phyloP scores from a whole-genome alignment of 1,284 basidiomycete genomes.

The Ganoderma lucidum region DNA sequence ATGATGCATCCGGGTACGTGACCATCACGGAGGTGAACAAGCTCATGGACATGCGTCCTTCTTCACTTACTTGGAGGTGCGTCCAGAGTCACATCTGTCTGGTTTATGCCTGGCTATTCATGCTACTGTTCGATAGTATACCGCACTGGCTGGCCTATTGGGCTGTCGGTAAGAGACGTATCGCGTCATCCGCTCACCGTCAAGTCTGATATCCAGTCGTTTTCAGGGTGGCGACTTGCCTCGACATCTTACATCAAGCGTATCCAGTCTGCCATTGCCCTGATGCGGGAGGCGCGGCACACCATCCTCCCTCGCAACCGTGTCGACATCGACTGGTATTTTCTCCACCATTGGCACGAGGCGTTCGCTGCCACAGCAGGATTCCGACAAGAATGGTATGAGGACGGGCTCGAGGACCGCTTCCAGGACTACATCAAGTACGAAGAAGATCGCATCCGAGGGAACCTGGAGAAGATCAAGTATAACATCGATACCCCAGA shows the following conservation, averaged over 20 bases:
- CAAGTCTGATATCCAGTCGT: too few relatives aligned
- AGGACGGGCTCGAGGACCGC: constrained; percentile 8
- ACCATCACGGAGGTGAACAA: constrained; percentile 40
- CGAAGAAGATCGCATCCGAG: constrained; percentile 37
- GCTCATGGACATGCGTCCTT: constrained; percentile 23
- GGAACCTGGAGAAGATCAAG: constrained; percentile 22
- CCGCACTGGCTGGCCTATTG: constrained; percentile 33
- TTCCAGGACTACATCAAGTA: constrained; percentile 35
- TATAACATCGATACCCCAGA: constrained; percentile 38
- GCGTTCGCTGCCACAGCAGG: background rate
- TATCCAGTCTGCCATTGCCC: constrained; percentile 28
- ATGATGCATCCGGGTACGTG: constrained; percentile 43
- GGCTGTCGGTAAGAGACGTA: constrained; percentile 22
- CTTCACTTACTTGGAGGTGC: constrained; percentile 26
- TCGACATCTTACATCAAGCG: constrained; percentile 32
- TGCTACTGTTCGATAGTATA: constrained; percentile 6
- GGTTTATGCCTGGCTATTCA: background rate
- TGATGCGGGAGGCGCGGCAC: constrained; percentile 28
- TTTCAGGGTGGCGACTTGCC: constrained; percentile 34
- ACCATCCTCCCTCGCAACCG: constrained; percentile 34
- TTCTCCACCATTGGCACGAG: constrained; percentile 11
- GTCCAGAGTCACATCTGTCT: background rate
- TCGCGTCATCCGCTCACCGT: background rate
- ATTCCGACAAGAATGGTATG: background rate
- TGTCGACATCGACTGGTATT: constrained; percentile 28